phyloP scores from a whole-genome alignment of 345 rosid species.

The Gossypium arboreum region DNA sequence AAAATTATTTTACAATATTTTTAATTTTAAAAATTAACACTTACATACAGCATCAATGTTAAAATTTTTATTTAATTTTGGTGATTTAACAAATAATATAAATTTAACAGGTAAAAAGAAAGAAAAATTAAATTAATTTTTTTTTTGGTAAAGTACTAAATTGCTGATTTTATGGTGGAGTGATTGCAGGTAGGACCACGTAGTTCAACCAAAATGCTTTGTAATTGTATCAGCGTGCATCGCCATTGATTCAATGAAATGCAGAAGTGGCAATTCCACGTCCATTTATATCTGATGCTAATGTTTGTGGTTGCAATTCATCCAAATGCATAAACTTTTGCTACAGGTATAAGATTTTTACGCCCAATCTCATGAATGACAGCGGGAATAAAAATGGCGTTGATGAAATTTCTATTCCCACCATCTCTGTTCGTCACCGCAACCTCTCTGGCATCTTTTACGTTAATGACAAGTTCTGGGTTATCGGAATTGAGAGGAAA shows the following conservation, averaged over 20 bases:
- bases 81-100: too few relatives aligned
- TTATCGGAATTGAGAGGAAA: constrained; percentile 51
- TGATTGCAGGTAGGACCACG: too few relatives aligned
- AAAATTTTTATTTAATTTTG: too few relatives aligned
- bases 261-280: neutral
- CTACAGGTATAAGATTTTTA: neutral
- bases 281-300: neutral
- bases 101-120: too few relatives aligned
- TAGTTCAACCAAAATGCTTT: too few relatives aligned
- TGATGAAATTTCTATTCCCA: constrained; percentile 31
- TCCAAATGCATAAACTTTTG: neutral
- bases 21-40: too few relatives aligned
- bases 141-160: too few relatives aligned
- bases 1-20: too few relatives aligned
- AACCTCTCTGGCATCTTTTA: constrained; percentile 33
- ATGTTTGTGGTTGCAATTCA: neutral
- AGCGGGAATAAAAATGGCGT: neutral
- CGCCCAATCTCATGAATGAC: neutral
- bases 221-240: too few relatives aligned
- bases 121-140: too few relatives aligned
- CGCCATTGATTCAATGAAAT: neutral
- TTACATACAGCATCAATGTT: too few relatives aligned
- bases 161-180: too few relatives aligned
- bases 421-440: constrained; percentile 36
- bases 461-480: constrained; percentile 30